Evolutionary conservation across 805 yeast species (phyloP).

Genomic region (Torulaspora gathmanii): DNA sequence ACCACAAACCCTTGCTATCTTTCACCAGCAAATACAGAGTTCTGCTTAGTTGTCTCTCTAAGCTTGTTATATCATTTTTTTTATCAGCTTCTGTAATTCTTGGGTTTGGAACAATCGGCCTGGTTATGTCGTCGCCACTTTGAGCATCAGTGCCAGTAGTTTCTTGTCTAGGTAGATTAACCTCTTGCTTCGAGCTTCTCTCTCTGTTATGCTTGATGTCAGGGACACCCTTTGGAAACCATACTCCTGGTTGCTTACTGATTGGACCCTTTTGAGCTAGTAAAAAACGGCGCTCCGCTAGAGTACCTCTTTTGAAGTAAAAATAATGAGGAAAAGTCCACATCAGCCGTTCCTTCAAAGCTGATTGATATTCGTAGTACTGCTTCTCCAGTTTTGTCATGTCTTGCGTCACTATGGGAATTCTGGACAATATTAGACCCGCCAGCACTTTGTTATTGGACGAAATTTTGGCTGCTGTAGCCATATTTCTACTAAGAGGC

Average conservation of each 20-base stretch:
- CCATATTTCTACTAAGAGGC: conserved; percentile 15
- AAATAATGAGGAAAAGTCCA: conserved; percentile 96
- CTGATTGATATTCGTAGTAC: conserved; percentile 78
- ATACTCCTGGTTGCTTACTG: conserved; percentile 65
- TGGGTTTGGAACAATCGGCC: conserved; percentile 65
- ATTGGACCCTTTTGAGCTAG: conserved; percentile 74
- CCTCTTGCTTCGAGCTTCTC: conserved; percentile 72
- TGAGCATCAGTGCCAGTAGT: conserved; percentile 35
- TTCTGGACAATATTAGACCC: conserved; percentile 67
- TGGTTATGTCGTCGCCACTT: conserved; percentile 53
- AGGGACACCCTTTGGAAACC: conserved; percentile 79
- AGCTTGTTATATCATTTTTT: conserved; percentile 52
- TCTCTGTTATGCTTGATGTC: conserved; percentile 87
- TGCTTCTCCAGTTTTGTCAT: conserved; percentile 64
- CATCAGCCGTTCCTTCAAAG: conserved; percentile 84
- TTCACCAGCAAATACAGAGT: conserved; percentile 74
- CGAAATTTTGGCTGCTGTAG: conserved; percentile 19
- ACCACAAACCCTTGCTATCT: conserved; percentile 51
- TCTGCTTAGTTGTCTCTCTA: conserved; percentile 75
- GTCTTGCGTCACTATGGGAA: conserved; percentile 80
- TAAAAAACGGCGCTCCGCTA: conserved; percentile 75
- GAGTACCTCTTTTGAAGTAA: conserved; percentile 84
- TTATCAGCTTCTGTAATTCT: conserved; percentile 76
- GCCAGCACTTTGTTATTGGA: conserved; percentile 35
- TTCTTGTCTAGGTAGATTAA: conserved; percentile 67